Evolutionary conservation across 805 yeast genomes (phyloP), one percentile per base, ranked within the genome.

Genomic region (Sugiyamaella floridensis): DNA sequence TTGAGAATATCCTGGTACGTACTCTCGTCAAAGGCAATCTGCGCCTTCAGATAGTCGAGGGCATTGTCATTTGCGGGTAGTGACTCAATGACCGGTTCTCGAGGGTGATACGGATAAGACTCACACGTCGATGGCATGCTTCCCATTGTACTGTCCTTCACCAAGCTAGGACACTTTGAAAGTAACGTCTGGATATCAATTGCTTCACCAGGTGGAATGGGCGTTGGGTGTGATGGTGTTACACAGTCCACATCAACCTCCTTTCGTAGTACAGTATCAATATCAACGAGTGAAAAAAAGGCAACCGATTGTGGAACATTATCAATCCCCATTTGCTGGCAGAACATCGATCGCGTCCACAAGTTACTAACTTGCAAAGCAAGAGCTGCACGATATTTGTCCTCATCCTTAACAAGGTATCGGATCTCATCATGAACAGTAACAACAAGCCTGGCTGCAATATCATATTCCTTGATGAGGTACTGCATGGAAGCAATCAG

Each of bases 351-450:
- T 55, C 99, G 75, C 0, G 98, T 92, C 99, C 99, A 93, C 3
- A 92, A 63, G 66, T 95, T 95, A 49, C 93, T 80, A 18, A 95
- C 78, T 65, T 93, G 99, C 47, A 93, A 72, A 1, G 95, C 80
- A 71, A 89, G 73, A 0, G 96, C 95, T 4, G 85, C 85, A 57
- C 80, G 76, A 61, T 86, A 86, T 60, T 78, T 77, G 61, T 93
- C 93, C 55, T 82, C 80, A 22, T 85, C 83, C 50, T 81, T 79
- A 1, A 81, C 87, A 58, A 93, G 64, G 63, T 83, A 93, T 55
- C 99, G 73, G 52, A 93, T 79, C 67, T 93, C 99, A 68, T 93
- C 99, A 67, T 93, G 99, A 19, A 93, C 97, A 0, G 98, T 89
- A 10, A 93, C 74, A 57, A 85, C 73, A 51, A 93, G 73, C 49